A percentile compares a stretch with the other conserved stretches of the same genome.
Evolutionary conservation across 306 rosid genomes (phyloP).

Genomic region (Cyamopsis tetragonoloba): DNA sequence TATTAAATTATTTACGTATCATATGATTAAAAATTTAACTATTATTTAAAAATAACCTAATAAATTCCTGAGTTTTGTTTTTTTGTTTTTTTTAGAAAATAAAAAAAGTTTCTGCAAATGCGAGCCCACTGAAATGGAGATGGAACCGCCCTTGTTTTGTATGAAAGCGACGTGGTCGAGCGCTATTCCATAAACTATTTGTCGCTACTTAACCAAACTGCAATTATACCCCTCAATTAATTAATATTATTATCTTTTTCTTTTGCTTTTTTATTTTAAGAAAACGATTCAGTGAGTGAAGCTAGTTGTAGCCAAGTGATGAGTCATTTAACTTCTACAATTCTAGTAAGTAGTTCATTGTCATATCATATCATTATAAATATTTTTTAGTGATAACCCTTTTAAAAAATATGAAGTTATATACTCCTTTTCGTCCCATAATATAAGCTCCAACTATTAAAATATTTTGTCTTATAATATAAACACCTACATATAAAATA

Average conservation of each 20-base stretch:
- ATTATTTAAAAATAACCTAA: neutral
- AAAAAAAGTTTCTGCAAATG: neutral
- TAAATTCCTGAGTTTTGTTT: too few relatives aligned
- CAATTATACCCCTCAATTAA: conserved; percentile 12
- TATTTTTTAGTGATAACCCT: too few relatives aligned
- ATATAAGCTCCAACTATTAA: too few relatives aligned
- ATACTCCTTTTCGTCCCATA: too few relatives aligned
- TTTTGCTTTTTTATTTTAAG: neutral
- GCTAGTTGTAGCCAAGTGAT: neutral
- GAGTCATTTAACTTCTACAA: neutral
- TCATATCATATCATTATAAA: neutral
- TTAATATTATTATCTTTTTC: neutral
- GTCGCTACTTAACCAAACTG: conserved; percentile 1
- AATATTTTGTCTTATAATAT: too few relatives aligned
- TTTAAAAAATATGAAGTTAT: too few relatives aligned
- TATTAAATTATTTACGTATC: too few relatives aligned
- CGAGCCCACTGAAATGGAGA: conserved; percentile 38
- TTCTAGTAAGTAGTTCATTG: neutral
- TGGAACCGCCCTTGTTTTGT: conserved; percentile 9
- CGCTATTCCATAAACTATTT: conserved; percentile 15
- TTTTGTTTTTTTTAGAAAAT: too few relatives aligned
- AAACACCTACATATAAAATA: too few relatives aligned
- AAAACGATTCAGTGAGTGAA: neutral
- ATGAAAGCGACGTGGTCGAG: conserved; percentile 12
- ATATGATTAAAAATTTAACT: neutral